These are phyloP conservation scores for Suhomyces bokatorum DNA, from an alignment of 1,139 yeast species.

Conservation along the genomic window DNA sequence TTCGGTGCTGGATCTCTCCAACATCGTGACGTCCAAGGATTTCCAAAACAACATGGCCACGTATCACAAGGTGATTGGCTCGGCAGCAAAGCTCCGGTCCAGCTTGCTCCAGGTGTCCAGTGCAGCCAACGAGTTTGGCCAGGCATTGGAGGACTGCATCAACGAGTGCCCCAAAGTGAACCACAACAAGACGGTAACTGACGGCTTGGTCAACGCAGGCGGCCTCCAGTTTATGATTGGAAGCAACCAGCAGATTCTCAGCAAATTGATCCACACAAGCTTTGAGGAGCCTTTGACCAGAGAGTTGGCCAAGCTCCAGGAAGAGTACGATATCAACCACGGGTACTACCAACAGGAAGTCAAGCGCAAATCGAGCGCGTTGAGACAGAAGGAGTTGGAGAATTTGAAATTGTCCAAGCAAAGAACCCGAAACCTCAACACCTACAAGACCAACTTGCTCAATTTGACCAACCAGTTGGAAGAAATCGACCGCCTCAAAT, in stretches of 20 bases:
- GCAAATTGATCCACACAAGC: slow-evolving; percentile 52
- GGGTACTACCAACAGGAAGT: slow-evolving; percentile 55
- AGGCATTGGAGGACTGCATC: slow-evolving; percentile 57
- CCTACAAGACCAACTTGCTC: slow-evolving; percentile 64
- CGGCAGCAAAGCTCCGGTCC: slow-evolving; percentile 53
- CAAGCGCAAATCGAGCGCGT: slow-evolving; percentile 47
- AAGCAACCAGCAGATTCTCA: slow-evolving; percentile 73
- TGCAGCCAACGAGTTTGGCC: slow-evolving; percentile 75
- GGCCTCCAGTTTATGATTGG: slow-evolving; percentile 78
- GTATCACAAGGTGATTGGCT: slow-evolving; percentile 48
- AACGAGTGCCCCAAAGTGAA: slow-evolving; percentile 61
- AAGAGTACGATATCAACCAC: slow-evolving; percentile 45
- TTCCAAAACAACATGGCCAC: slow-evolving; percentile 48
- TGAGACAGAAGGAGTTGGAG: slow-evolving; percentile 57
- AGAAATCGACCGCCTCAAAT: slow-evolving; percentile 73
- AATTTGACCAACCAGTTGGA: slow-evolving; percentile 74
- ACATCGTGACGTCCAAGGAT: slow-evolving; percentile 59
- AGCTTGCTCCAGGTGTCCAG: slow-evolving; percentile 53
- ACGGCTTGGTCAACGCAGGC: slow-evolving; percentile 70
- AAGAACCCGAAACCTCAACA: slow-evolving; percentile 59
- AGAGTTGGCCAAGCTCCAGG: slow-evolving; percentile 43
- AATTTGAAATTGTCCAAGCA: slow-evolving; percentile 55
- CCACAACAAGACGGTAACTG: slow-evolving; percentile 63
- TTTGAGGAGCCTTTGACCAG: slow-evolving; percentile 57
- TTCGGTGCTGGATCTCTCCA: slow-evolving; percentile 58